Evolutionary conservation across 2,329 filamentous ascomycete genomes (phyloP), one percentile per base, ranked within the genome.

Genomic region (Alternaria sp.): DNA sequence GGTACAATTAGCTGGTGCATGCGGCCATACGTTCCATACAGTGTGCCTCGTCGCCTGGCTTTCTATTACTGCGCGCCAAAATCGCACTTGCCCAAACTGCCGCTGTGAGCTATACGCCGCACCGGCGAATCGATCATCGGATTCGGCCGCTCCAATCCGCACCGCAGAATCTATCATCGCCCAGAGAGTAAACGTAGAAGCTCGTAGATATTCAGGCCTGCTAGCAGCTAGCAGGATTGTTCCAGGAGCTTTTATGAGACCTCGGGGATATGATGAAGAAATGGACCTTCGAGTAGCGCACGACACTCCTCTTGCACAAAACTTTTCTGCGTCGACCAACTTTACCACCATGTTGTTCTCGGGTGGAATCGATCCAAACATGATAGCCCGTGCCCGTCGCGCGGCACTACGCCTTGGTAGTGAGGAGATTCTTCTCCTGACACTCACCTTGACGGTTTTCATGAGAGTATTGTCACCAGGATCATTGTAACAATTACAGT

Each of bases 1-100:
- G 6, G 59, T 62, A 20, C 41, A 46, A 14, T 26, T 55, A 22
- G 34, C 30, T 18, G 24, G 41, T 6, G 46, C 51, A 14, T 62
- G 59, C 16, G 18, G 14, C 26, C 58, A 61, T 28, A 18, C 20
- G 5, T 60, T 56, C 20, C 57, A 60, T 11, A 20, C 38, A 16
- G 26, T 49, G 4, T 60, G 57, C 36, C n/a, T 60, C 7, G 22
- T 56, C 7, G 22, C 32, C 4, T 60, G 57, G 52, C 28, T 51
- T 12, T 24, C 26, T 4, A 46, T 32, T 20, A 14, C 22, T 18
- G 53, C n/a, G 14, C 20, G 12, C 5, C 32, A 20, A 22, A 36
- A 47, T 18, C 30, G 54, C 5, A 57, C 58, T 14, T 60, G 42
- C 34, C 53, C 53, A 0, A 57, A 57, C 14, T 60, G 53, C 32